Evolutionary conservation across 2,329 filamentous ascomycete genomes (phyloP).

Genomic region (Aspergillus sp.): DNA sequence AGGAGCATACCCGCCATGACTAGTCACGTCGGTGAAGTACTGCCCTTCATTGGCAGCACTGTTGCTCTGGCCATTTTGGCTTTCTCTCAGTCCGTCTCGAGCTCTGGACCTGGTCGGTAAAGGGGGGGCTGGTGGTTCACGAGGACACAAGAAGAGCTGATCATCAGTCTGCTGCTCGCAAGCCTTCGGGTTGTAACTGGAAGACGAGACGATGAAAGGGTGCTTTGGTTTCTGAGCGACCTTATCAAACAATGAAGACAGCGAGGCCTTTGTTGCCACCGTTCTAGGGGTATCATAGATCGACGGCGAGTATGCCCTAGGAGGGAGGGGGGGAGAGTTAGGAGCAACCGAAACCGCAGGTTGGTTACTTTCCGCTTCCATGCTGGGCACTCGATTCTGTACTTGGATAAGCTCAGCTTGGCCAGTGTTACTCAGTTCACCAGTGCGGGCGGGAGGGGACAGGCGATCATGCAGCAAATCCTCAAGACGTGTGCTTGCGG

Average conservation of each 20-base stretch:
- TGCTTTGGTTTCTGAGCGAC: not conserved
- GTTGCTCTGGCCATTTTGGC: not conserved
- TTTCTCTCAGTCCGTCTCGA: conserved; percentile 1
- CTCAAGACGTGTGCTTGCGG: conserved; percentile 5
- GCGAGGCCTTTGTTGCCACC: not conserved
- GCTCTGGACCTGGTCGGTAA: not conserved
- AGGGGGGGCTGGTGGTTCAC: not conserved
- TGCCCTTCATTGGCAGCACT: not conserved
- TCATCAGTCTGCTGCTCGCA: not conserved
- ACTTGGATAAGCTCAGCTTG: conserved; percentile 14
- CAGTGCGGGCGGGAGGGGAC: conserved; percentile 18
- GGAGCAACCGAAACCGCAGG: not conserved
- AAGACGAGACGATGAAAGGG: conserved; percentile 17
- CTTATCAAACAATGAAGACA: not conserved
- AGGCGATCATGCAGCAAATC: conserved; percentile 17
- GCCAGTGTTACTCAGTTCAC: conserved; percentile 15
- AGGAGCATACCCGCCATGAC: conserved; percentile 25
- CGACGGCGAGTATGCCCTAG: conserved; percentile 8
- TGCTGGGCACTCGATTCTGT: conserved; percentile 11
- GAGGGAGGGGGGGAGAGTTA: conserved; percentile 1
- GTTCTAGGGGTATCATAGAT: conserved; percentile 2
- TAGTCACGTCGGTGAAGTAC: conserved; percentile 16
- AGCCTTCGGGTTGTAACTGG: not conserved
- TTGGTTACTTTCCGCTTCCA: conserved; percentile 12
- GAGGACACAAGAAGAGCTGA: conserved; percentile 1